Evolutionary conservation across 2,329 filamentous ascomycete species (phyloP), one percentile per base, ranked within the genome.

Genomic region (Chalaropsis thielavioides): DNA sequence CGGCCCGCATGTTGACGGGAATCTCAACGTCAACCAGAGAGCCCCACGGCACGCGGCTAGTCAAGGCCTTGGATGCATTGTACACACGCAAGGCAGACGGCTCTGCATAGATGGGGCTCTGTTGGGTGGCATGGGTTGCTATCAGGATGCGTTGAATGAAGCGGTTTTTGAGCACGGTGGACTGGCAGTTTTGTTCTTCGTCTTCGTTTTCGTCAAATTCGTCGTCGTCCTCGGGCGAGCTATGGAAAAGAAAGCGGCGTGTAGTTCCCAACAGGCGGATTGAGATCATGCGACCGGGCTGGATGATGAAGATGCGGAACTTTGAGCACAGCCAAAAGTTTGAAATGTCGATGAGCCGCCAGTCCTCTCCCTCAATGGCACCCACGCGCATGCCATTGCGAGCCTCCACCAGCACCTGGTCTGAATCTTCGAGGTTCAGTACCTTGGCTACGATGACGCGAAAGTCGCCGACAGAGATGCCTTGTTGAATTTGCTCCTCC

Each of bases 301-400:
- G 19, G 13, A 62, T 51, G n/a, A 58, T 41, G 41, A 46, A 67
- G 6, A 67, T 61, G 27, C 60, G 60, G 22, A 67, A 67, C 40
- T 62, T 64, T 10, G 63, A 62, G 51, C 66, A 67, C 31, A 63
- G 19, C 66, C 66, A 67, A 49, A 46, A 44, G n/a, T 44, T 31
- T 2, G 66, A 59, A 17, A 67, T 61, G 15, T 64, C 66, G 19
- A 35, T 41, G 27, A 67, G 35, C 19, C 59, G 43, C 66, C 66
- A 67, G 22, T 67, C 66, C 11, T 64, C 51, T 3, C 66, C 66
- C 19, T 64, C 66, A 59, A 67, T 62, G 1, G 66, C 46, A 7
- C 66, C 66, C 22, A 61, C 43, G 3, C 62, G 63, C 31, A 67
- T 62, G 17, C 66, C 66, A 41, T 67, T 67, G n/a, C 38, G 17